Evolutionary conservation across 2,329 filamentous ascomycete species (phyloP).

Genomic region (Claviceps sp.): DNA sequence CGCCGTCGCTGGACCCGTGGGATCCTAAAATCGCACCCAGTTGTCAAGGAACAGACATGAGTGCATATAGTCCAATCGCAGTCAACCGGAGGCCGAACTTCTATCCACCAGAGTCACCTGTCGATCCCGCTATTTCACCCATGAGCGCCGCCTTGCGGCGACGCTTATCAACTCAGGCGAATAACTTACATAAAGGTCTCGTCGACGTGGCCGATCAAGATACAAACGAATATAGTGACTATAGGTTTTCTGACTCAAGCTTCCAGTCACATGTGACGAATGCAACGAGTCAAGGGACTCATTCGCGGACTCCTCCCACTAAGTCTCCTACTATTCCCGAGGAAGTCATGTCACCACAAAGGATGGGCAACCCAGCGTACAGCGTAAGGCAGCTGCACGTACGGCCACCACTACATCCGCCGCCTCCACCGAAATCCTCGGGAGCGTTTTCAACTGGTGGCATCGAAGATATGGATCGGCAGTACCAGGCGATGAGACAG

Average conservation of each 20-base stretch:
- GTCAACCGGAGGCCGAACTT: constrained; percentile 11
- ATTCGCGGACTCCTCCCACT: constrained; percentile 5
- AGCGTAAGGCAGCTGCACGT: constrained; percentile 4
- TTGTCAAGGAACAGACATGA: constrained; percentile 9
- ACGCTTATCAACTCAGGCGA: background rate
- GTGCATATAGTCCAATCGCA: constrained; percentile 7
- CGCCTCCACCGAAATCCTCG: background rate
- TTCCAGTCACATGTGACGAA: constrained; percentile 7
- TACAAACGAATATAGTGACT: constrained; percentile 5
- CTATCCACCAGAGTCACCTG: constrained; percentile 7
- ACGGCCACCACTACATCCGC: constrained; percentile 1
- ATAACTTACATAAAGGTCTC: constrained; percentile 2
- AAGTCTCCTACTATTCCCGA: constrained; percentile 9
- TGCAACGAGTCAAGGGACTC: constrained; percentile 3
- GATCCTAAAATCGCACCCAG: constrained; percentile 17
- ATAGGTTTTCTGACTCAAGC: constrained; percentile 8
- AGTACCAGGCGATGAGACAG: constrained; percentile 4
- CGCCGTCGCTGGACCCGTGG: constrained; percentile 31
- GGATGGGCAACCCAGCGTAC: background rate
- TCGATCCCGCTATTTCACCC: constrained; percentile 9
- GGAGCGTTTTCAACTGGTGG: background rate
- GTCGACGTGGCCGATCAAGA: constrained; percentile 5
- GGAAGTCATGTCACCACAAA: constrained; percentile 1
- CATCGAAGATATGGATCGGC: constrained; percentile 6
- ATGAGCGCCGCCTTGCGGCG: background rate